Percentiles rank a stretch among this genome's conserved stretches.
Conservation (phyloP, 2,329 filamentous ascomycete species). For the Aspergillus udagawae region DNA sequence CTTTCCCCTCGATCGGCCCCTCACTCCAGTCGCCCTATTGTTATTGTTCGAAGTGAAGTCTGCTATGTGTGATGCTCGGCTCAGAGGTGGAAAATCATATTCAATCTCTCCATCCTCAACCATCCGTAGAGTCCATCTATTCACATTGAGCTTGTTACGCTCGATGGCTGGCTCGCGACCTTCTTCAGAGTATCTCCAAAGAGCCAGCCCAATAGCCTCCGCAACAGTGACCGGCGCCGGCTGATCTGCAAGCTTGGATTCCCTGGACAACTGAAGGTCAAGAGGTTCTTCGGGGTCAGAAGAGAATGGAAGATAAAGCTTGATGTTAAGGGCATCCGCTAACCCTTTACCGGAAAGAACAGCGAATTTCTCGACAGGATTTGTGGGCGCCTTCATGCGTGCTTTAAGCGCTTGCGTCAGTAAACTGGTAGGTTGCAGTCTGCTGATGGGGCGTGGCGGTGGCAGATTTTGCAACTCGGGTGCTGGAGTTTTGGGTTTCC, state of each 20-base stretch:
- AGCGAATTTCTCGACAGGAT: constrained; percentile 59
- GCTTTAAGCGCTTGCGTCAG: constrained; percentile 57
- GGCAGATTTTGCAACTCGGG: constrained; percentile 56
- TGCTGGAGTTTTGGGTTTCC: constrained; percentile 45
- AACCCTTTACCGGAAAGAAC: constrained; percentile 59
- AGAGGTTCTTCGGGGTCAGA: constrained; percentile 52
- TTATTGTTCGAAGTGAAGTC: constrained; percentile 68
- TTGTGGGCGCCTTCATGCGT: constrained; percentile 54
- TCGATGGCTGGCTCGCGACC: constrained; percentile 51
- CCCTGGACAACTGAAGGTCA: constrained; percentile 55
- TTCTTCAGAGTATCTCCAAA: constrained; percentile 61
- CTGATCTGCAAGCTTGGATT: constrained; percentile 50
- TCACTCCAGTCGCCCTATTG: constrained; percentile 52
- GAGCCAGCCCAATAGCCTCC: constrained; percentile 59
- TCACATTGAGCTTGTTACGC: constrained; percentile 53
- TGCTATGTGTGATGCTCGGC: constrained; percentile 53
- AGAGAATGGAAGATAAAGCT: constrained; percentile 60
- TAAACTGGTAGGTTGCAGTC: constrained; percentile 53
- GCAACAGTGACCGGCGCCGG: constrained; percentile 52
- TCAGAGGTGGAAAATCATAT: constrained; percentile 60
- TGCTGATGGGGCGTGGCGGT: constrained; percentile 59
- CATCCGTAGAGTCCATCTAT: constrained; percentile 63
- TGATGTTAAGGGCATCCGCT: constrained; percentile 58
- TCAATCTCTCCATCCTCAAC: constrained; percentile 65
- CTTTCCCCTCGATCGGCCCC: constrained; percentile 58